These are phyloP conservation scores for Nigrograna mackinnonii DNA, from an alignment of 2,329 filamentous ascomycete species.

Conservation along the genomic window DNA sequence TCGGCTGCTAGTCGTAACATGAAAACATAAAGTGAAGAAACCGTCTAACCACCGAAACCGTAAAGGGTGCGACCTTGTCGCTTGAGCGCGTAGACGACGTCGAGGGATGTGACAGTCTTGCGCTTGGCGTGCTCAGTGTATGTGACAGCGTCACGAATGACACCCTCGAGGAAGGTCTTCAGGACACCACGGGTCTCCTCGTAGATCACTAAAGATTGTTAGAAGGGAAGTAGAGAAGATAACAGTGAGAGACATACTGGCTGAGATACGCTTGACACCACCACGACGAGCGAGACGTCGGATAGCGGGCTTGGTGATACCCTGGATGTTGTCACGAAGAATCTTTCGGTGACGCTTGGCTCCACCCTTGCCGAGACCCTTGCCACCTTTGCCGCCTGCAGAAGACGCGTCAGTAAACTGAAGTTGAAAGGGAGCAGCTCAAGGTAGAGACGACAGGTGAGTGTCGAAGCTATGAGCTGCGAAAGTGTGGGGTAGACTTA, in stretches of 20 bases:
- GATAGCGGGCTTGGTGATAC: conserved; percentile 98
- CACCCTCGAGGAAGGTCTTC: conserved; percentile 82
- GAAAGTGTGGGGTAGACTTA: conserved; percentile 38
- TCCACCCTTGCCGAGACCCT: conserved; percentile 97
- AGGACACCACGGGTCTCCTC: conserved; percentile 81
- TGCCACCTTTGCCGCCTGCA: conserved; percentile 89
- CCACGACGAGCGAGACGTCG: conserved; percentile 98
- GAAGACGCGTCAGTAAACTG: conserved; percentile 49
- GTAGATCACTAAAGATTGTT: conserved; percentile 64
- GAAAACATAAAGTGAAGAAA: conserved; percentile 34
- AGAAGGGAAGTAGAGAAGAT: not conserved
- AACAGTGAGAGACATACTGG: conserved; percentile 50
- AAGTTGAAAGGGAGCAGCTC: conserved; percentile 8
- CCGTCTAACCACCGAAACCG: conserved; percentile 67
- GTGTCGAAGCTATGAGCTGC: not conserved
- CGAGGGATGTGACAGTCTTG: conserved; percentile 69
- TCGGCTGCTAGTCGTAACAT: conserved; percentile 31
- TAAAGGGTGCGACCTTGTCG: conserved; percentile 68
- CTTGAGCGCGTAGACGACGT: conserved; percentile 67
- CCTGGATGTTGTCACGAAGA: conserved; percentile 99
- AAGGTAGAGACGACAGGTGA: conserved; percentile 1
- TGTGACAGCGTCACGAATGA: conserved; percentile 79
- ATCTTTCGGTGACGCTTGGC: conserved; percentile 99
- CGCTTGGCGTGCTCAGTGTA: conserved; percentile 85
- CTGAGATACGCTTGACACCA: conserved; percentile 99